Evolutionary conservation across 2,329 filamentous ascomycete genomes (phyloP), one percentile per base, ranked within the genome.

Genomic region (Cadophora luteo-olivacea): DNA sequence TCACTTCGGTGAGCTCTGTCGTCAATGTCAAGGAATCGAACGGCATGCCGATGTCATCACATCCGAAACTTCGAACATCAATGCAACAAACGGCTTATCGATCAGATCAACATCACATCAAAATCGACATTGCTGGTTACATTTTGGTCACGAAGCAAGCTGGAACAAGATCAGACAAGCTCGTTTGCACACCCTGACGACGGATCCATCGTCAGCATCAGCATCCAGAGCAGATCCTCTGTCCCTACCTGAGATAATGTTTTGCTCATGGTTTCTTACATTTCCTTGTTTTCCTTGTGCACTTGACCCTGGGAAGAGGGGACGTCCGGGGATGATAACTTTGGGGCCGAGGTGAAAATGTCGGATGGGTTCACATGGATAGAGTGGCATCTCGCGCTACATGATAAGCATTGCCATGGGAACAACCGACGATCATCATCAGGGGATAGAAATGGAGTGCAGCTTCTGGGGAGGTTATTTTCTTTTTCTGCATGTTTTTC

Each of bases 1-100:
- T 75, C 72, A 69, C 69, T 55, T 65, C 68, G 49, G 74, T 72
- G 72, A 72, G 72, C 62, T 67, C 67, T 58, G 69, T 74, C 70
- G 67, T 68, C 72, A 63, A 70, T 65, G 67, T 74, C 70, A 62
- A 73, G 75, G 69, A 67, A 75, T 77, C 77, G 77, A 78, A 78
- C 76, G 77, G 77, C 77, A 76, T 67, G 76, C 70, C 77, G 76
- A 78, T 78, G 75, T 72, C 72, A 77, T 72, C 48, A 74, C 72
- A 75, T 75, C 69, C 68, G 72, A 64, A 32, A 61, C 60, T 69
- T 73, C 72, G 70, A 69, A 74, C 66, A 72, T 68, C 33, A 70
- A 70, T 73, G 68, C 69, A 70, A 74, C 68, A 61, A 57, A 68
- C 52, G 64, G 71, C 68, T 68, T 60, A 65, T 67, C 72, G 69